These are phyloP conservation scores for Hibiscus syriacus DNA, from an alignment of 345 rosid species.

Conservation along the genomic window DNA sequence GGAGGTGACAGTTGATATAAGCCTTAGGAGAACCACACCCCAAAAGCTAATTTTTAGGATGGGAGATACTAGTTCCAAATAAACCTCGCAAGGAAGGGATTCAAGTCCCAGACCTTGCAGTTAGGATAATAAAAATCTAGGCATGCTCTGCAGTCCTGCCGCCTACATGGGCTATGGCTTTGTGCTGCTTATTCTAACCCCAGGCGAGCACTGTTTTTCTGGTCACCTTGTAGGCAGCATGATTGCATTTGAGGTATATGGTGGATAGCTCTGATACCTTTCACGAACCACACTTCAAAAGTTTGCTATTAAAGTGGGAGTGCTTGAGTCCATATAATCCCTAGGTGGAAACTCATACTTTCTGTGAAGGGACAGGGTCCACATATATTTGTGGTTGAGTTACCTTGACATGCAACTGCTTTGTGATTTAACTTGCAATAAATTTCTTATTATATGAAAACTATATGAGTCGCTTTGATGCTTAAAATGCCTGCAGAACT, in stretches of 20 bases:
- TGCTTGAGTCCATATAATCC: not conserved
- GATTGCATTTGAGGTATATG: not conserved
- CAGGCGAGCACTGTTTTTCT: not conserved
- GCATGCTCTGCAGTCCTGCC: not conserved
- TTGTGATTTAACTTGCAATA: not conserved
- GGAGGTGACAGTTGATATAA: not conserved
- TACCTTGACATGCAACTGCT: not conserved
- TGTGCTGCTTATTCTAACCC: not conserved
- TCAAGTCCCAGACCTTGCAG: not conserved
- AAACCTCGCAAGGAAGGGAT: not conserved
- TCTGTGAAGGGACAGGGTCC: not conserved
- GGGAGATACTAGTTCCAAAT: not conserved
- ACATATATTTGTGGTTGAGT: not conserved
- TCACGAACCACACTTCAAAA: not conserved
- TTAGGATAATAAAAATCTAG: not conserved
- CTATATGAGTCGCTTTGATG: not conserved
- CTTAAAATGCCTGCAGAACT: conserved; percentile 36
- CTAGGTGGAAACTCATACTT: not conserved
- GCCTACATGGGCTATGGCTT: not conserved
- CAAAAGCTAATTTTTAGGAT: not conserved
- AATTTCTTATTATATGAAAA: not conserved
- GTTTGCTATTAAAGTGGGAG: not conserved
- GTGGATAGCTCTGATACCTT: not conserved
- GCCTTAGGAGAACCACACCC: not conserved
- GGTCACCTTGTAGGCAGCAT: not conserved